Evolutionary conservation across 108 stramenopile genomes (phyloP), one percentile per base, ranked within the genome.

Genomic region (Cyclotella cryptica): DNA sequence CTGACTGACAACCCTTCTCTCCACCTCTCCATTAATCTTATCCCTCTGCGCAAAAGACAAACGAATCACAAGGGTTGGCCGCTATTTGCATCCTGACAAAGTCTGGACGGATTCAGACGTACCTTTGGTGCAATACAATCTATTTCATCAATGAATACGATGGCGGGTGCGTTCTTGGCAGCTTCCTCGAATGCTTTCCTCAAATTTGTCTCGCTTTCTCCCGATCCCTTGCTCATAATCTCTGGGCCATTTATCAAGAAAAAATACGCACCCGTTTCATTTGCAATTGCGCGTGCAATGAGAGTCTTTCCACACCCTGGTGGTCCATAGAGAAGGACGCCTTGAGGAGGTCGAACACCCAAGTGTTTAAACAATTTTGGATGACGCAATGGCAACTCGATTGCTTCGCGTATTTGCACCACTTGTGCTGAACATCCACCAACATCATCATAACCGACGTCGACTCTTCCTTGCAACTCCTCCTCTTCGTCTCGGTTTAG

Each of bases 141-240:
- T 47, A 99, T 86, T 78, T 99, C 98, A 77, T 99, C 98, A 81
- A 99, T 96, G 74, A 99, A 99, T 54, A 99, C 88, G 69, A 98
- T 96, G 30, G 97, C 87, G 13, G 95, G 95, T 63, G 98, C 75
- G 75, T 97, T 96, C 11, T 89, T 89, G 71, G 94, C 93, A 6
- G 96, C 94, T 69, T 91, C 90, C 81, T 94, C 93, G 59, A 94
- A 94, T 41, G 90, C 91, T 21, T 89, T 88, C 59, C 93, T 79
- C 41, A 93, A 81, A 60, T 93, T 93, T n/a, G 93, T 85, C 69
- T 93, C 93, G 73, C 88, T 88, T 79, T 98, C 96, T 52, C 98
- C 98, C 10, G 95, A 93, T 39, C 89, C 85, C 85, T 97, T 97
- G 67, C 89, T 88, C 80, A 98, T 96, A 44, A 98, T 88, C 71